Conservation (phyloP, 208 protist species). For the Angomonas deanei region DNA sequence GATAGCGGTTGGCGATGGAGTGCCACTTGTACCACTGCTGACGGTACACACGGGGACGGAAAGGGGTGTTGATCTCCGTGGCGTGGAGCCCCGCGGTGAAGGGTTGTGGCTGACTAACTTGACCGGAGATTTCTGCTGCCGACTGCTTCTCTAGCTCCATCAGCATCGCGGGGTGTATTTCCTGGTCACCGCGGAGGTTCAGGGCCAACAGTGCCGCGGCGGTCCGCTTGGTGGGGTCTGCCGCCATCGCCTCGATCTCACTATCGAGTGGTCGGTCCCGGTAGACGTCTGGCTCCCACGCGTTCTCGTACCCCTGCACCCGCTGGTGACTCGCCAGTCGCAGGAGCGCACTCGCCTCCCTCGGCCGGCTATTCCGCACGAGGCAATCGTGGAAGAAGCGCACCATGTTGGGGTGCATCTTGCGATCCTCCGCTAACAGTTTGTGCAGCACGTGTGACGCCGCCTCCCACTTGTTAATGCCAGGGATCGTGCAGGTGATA, state of each 20-base stretch:
- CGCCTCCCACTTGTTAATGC: conserved; percentile 83
- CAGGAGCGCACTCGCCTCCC: conserved; percentile 75
- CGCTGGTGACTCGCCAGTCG: conserved; percentile 63
- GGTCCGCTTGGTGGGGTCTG: conserved; percentile 11
- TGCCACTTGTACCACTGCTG: conserved; percentile 91
- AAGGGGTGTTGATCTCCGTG: conserved; percentile 76
- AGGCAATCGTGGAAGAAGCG: conserved; percentile 86
- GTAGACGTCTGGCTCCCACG: conserved; percentile 83
- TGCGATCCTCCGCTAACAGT: conserved; percentile 71
- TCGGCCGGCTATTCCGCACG: conserved; percentile 70
- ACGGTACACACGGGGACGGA: conserved; percentile 83
- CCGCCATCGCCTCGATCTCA: conserved; percentile 23
- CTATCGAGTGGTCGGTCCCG: conserved; percentile 39
- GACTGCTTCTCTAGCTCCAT: conserved; percentile 48
- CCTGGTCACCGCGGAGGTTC: conserved; percentile 72
- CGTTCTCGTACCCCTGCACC: conserved; percentile 74
- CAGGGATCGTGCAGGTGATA: conserved; percentile 81
- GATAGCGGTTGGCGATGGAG: conserved; percentile 84
- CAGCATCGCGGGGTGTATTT: conserved; percentile 32
- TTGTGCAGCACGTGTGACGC: conserved; percentile 61
- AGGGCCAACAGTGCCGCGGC: conserved; percentile 44
- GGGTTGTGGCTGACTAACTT: conserved; percentile 40
- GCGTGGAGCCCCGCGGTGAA: conserved; percentile 75
- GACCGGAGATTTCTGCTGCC: conserved; percentile 32
- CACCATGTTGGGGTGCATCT: conserved; percentile 83